Base-by-base conservation (phyloP, 108 stramenopile genomes). In the Cyclotella sp. region DNA sequence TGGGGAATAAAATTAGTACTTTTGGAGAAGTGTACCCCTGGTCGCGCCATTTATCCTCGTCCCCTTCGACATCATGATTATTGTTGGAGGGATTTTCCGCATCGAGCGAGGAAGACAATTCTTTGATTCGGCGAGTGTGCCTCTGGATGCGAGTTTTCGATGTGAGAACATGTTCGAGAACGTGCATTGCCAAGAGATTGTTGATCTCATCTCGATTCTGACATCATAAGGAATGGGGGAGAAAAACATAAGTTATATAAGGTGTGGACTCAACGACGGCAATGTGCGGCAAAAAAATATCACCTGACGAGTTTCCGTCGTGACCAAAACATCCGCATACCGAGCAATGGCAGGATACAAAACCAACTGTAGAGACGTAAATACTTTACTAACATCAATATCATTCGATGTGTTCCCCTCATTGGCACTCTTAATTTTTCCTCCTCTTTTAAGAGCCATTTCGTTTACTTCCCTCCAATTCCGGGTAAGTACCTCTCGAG, bases 1-100 rank as follows among this genome's bases (percentile, higher is more conserved):
- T 96, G 0, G 95, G 95, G 29, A 94, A 65, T 64, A 96, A 72
- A 0, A 96, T 70, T 16, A 96, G 73, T 21, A 94, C 92, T 29
- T 90, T 91, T 19, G 93, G 91, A 40, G 93, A 83, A 9, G 89
- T 89, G 66, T 88, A 96, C n/a, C 95, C 95, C 78, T 96, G 95
- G 77, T 96, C 95, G 10, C 93, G 88, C 68, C 81, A 84, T 47
- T 72, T 65, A 29, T 77, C 89, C 40, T 72, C 80, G 30, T 75
- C 82, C 47, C 82, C 87, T 45, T 69, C 74, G n/a, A 59, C 45
- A 7, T 24, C 34, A 39, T 65, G 57, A 9, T 86, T 52, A 9
- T 22, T 43, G 42, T 14, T n/a, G 62, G 6, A 1, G 58, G 26
- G 58, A 55, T 58, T 70, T n/a, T 75, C 60, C 30, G 63, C 55